Base-by-base conservation (phyloP, 345 rosid species). In the Sisymbrium irio region DNA sequence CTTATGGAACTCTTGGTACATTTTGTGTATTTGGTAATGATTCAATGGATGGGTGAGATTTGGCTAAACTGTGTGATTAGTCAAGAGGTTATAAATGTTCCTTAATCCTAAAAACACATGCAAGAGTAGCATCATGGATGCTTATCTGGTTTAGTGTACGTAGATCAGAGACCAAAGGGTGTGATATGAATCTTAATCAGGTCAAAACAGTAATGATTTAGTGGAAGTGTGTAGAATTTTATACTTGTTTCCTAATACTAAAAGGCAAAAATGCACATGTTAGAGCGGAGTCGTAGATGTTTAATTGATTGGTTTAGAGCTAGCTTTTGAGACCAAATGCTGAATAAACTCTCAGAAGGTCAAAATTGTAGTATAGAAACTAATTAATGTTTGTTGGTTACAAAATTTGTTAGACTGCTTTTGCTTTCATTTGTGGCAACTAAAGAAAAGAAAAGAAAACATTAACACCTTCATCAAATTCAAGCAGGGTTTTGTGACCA, bases 401-500 rank as follows among this genome's bases (percentile, higher is more conserved):
- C 78, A 74, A 67, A 75, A 67, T 40, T 74, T 60, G 62, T 36
- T 56, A 46, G 55, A 50, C 30, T 42, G 39, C 28, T 25, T 66
- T 51, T 50, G 35, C 56, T n/a, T 32, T n/a, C 36, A 15, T 62
- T 63, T 30, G 69, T 51, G 62, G 13, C 42, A 8, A 56, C 42
- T 9, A 36, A 50, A 39, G 10, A 9, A 4, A 20, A 19, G 17
- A 42, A 41, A 56, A 42, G 20, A 47, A 27, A 37, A 37, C 51
- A 33, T 30, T 20, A 6, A 73, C 59, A 54, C 60, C 32, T 50
- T 35, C 41, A 61, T 49, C 15, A 65, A 15, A 17, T 25, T 77
- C 69, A 72, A 45, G 42, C 44, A 66, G 73, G 49, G 58, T 30
- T 77, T 58, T 77, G 64, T 42, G 71, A 40, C 83, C 89, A 83